phyloP scores from a whole-genome alignment of 768 basidiomycete species.

The Pholiota microspora region DNA sequence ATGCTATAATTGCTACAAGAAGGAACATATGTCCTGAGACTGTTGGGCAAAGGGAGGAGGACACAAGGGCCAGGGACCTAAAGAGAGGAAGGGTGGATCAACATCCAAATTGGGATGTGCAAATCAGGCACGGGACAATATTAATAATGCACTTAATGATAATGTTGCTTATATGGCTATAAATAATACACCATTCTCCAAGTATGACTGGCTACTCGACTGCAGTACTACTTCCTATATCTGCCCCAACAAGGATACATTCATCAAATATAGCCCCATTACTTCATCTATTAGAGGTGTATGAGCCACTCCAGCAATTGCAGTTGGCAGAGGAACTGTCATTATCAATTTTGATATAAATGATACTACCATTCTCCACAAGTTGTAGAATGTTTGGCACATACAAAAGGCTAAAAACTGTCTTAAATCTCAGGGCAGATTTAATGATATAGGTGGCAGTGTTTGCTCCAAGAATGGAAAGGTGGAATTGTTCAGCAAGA shows the following conservation, averaged over 20 bases:
- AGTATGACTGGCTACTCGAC: slow-evolving; percentile 21
- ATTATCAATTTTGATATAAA: slow-evolving; percentile 15
- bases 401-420: slow-evolving; percentile 22
- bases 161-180: no score
- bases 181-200: no score
- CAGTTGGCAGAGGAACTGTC: slow-evolving; percentile 18
- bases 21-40: slow-evolving; percentile 23
- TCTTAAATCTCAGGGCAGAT: slow-evolving; percentile 18
- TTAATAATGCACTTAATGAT: no score
- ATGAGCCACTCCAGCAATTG: slow-evolving; percentile 10
- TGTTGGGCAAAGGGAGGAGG: slow-evolving; percentile 29
- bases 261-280: slow-evolving; percentile 18
- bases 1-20: slow-evolving; percentile 29
- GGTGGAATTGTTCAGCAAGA: slow-evolving; percentile 10
- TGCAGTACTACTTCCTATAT: slow-evolving; percentile 26
- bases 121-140: slow-evolving; percentile 13
- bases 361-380: slow-evolving; percentile 15
- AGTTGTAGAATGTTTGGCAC: slow-evolving; percentile 19
- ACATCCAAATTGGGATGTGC: slow-evolving; percentile 8
- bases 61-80: slow-evolving; percentile 30
- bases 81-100: slow-evolving; percentile 12
- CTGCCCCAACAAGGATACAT: slow-evolving; percentile 18
- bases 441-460: slow-evolving; percentile 18
- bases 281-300: slow-evolving; percentile 10
- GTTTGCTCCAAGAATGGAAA: slow-evolving; percentile 15